These are phyloP conservation scores for Ogataea methanolica DNA, from an alignment of 805 yeast species.

Conservation along the genomic window DNA sequence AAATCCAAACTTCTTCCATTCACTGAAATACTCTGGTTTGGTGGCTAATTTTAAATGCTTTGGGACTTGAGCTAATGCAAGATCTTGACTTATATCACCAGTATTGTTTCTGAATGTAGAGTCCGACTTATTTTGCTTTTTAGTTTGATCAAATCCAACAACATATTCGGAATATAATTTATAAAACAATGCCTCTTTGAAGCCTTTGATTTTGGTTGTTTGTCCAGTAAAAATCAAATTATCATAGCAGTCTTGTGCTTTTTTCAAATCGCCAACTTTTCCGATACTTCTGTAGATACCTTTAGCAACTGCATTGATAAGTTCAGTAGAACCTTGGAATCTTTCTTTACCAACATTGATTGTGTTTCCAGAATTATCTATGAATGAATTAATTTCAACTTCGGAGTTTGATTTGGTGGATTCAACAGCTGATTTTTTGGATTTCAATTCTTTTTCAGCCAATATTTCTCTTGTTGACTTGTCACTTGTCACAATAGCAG, in stretches of 20 bases:
- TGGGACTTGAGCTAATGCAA: conserved; percentile 62
- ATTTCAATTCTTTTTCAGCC: conserved; percentile 22
- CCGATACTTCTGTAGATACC: conserved; percentile 49
- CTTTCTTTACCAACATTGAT: conserved; percentile 85
- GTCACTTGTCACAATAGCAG: conserved; percentile 79
- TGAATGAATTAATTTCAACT: conserved; percentile 65
- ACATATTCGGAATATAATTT: conserved; percentile 35
- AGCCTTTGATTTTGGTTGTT: conserved; percentile 71
- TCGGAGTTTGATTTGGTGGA: conserved; percentile 51
- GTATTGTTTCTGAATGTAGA: conserved; percentile 28
- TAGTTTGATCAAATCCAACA: conserved; percentile 14
- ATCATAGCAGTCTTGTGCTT: conserved; percentile 81
- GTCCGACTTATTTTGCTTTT: conserved; percentile 17
- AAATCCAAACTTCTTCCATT: conserved; percentile 83
- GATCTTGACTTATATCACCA: conserved; percentile 19
- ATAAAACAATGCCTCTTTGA: conserved; percentile 62
- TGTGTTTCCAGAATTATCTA: conserved; percentile 51
- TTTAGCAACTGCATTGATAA: conserved; percentile 51
- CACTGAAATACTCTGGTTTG: conserved; percentile 89
- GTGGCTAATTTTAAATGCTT: conserved; percentile 63
- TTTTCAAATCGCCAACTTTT: conserved; percentile 56
- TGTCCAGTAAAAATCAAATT: conserved; percentile 76
- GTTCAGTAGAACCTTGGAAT: conserved; percentile 68
- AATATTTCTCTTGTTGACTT: conserved; percentile 50
- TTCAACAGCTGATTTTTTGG: conserved; percentile 10